Evolutionary conservation across 805 yeast species (phyloP).

Genomic region (Saccharomycopsis capsularis): DNA sequence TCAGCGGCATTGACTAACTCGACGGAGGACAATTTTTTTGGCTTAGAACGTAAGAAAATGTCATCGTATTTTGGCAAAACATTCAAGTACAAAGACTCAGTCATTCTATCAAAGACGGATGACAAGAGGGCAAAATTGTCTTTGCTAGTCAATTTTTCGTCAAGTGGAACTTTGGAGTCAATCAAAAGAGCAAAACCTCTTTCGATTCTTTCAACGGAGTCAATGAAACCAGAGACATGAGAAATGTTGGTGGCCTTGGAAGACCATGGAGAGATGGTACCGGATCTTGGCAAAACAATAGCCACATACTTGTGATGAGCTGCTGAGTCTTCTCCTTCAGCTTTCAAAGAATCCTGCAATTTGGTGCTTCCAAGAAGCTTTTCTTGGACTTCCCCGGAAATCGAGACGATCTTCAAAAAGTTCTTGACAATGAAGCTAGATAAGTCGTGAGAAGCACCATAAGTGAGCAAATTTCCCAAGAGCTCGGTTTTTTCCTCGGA

Average conservation of each 20-base stretch:
- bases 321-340: not conserved
- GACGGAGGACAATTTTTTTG: conserved; percentile 76
- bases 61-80: conserved; percentile 60
- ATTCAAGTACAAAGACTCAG: conserved; percentile 60
- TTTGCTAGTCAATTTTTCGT: conserved; percentile 33
- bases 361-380: conserved; percentile 17
- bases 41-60: conserved; percentile 58
- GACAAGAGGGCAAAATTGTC: conserved; percentile 55
- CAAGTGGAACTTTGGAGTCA: conserved; percentile 34
- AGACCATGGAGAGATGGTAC: conserved; percentile 98
- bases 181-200: conserved; percentile 78
- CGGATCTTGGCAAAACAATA: conserved; percentile 83
- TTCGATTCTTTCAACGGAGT: conserved; percentile 74
- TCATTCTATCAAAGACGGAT: conserved; percentile 89
- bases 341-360: not conserved
- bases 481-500: conserved; percentile 38
- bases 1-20: conserved; percentile 47
- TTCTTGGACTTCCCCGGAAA: conserved; percentile 7
- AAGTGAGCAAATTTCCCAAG: conserved; percentile 58
- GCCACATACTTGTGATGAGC: conserved; percentile 38
- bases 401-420: conserved; percentile 33
- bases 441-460: conserved; percentile 60
- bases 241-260: conserved; percentile 96
- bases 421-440: conserved; percentile 38
- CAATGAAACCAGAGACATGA: conserved; percentile 74